phyloP scores from a whole-genome alignment of 2,329 filamentous ascomycete genomes.

The Fusarium sulawesiense region DNA sequence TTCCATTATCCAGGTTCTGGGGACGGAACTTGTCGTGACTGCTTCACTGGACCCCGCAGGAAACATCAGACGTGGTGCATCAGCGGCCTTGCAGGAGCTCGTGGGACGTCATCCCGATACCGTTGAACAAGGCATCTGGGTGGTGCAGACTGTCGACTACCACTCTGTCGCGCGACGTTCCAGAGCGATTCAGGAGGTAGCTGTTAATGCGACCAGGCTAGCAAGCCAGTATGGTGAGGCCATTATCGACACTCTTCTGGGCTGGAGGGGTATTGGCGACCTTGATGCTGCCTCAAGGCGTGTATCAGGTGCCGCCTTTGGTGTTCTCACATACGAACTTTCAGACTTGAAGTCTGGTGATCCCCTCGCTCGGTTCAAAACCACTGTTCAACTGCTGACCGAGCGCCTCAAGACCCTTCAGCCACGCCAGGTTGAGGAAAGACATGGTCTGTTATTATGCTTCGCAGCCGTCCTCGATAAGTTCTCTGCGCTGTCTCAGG shows the following conservation, averaged over 20 bases:
- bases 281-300: slow-evolving; percentile 79
- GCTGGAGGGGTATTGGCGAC: slow-evolving; percentile 90
- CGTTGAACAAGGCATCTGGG: slow-evolving; percentile 80
- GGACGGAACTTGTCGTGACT: slow-evolving; percentile 81
- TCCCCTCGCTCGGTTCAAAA: slow-evolving; percentile 46
- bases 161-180: slow-evolving; percentile 90
- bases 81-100: slow-evolving; percentile 92
- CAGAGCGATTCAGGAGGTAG: slow-evolving; percentile 82
- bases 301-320: slow-evolving; percentile 76
- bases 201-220: slow-evolving; percentile 74
- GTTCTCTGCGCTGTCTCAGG: slow-evolving; percentile 51
- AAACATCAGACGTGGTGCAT: slow-evolving; percentile 92
- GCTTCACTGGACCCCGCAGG: slow-evolving; percentile 90
- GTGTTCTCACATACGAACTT: slow-evolving; percentile 62
- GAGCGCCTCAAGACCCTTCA: slow-evolving; percentile 58
- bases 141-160: slow-evolving; percentile 93
- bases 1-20: slow-evolving; percentile 79
- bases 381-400: slow-evolving; percentile 57
- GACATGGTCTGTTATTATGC: slow-evolving; percentile 73
- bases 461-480: slow-evolving; percentile 68
- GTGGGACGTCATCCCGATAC: slow-evolving; percentile 92
- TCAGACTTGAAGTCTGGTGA: slow-evolving; percentile 41
- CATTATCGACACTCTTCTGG: slow-evolving; percentile 76
- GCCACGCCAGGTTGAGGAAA: slow-evolving; percentile 72
- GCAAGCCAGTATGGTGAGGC: slow-evolving; percentile 76